Percentiles rank a stretch among this genome's conserved stretches.
phyloP scores from a whole-genome alignment of 2,329 filamentous ascomycete species.

The Truncatella angustata region DNA sequence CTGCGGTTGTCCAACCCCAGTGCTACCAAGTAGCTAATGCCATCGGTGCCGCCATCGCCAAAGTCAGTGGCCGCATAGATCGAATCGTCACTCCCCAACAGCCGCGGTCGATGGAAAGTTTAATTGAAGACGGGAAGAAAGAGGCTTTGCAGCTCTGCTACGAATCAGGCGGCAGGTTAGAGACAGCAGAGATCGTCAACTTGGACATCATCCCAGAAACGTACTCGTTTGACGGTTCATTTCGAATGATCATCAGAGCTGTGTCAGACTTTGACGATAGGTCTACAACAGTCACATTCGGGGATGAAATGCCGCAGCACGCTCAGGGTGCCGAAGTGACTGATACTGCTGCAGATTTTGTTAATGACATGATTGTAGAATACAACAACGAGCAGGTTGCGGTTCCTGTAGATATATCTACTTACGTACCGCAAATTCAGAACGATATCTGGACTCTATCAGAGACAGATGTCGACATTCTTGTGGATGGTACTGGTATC shows the following conservation, averaged over 20 bases:
- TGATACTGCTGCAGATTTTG: neutral
- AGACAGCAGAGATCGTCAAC: neutral
- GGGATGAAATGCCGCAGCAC: neutral
- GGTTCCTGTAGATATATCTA: neutral
- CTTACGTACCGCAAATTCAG: neutral
- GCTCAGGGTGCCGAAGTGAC: neutral
- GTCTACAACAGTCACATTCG: too few species aligned
- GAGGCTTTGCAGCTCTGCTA: neutral
- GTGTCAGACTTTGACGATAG: neutral
- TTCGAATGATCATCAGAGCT: neutral
- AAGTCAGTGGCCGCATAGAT: constrained; percentile 51
- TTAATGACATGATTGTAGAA: neutral
- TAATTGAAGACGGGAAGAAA: neutral
- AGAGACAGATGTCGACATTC: neutral
- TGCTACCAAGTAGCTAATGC: constrained; percentile 60
- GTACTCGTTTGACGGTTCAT: neutral
- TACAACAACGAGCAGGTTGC: neutral
- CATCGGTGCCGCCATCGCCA: constrained; percentile 58
- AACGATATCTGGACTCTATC: neutral
- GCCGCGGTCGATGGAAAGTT: neutral
- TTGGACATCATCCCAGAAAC: neutral
- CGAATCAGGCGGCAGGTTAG: neutral
- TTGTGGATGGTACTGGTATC: neutral
- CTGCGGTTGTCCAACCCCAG: constrained; percentile 48
- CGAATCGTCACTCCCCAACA: constrained; percentile 28